phyloP scores from a whole-genome alignment of 2,329 filamentous ascomycete species.

The Nemania sp. region DNA sequence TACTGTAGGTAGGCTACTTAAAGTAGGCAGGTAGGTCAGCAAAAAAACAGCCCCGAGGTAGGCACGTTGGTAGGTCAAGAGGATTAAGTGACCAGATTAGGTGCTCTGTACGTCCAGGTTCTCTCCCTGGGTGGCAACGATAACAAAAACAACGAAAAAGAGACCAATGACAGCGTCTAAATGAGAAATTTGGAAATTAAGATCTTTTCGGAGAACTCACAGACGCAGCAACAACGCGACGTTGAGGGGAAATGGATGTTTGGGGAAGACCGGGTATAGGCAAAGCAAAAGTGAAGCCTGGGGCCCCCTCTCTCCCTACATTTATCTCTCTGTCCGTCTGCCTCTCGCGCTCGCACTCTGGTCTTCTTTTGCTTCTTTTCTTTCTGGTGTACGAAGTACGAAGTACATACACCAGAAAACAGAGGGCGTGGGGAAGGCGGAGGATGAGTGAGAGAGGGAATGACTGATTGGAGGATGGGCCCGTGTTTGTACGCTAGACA shows the following conservation, averaged over 20 bases:
- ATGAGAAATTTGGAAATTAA: slow-evolving; percentile 12
- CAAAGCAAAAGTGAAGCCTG: slow-evolving; percentile 6
- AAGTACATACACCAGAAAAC: too few species aligned
- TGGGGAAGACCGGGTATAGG: slow-evolving; percentile 18
- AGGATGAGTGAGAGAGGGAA: slow-evolving; percentile 16
- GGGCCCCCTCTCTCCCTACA: slow-evolving; percentile 1
- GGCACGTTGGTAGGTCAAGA: too few species aligned
- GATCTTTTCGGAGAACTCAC: neutral
- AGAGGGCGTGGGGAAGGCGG: neutral
- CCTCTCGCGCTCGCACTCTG: slow-evolving; percentile 3
- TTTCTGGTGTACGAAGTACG: slow-evolving; percentile 17
- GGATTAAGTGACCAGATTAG: too few species aligned
- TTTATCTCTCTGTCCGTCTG: neutral
- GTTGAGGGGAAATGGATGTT: slow-evolving; percentile 6
- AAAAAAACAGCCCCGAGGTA: too few species aligned
- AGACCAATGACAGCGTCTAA: neutral
- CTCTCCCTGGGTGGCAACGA: too few species aligned
- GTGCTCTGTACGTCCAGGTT: too few species aligned
- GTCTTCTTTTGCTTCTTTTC: slow-evolving; percentile 4
- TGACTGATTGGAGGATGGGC: slow-evolving; percentile 20
- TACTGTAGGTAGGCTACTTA: too few species aligned
- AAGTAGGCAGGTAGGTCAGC: too few species aligned
- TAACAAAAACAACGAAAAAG: neutral
- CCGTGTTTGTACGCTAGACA: slow-evolving; percentile 9
- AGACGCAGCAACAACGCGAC: neutral